Base-by-base conservation (phyloP, 495 filamentous ascomycete genomes). In the Penicillium robsamsonii region DNA sequence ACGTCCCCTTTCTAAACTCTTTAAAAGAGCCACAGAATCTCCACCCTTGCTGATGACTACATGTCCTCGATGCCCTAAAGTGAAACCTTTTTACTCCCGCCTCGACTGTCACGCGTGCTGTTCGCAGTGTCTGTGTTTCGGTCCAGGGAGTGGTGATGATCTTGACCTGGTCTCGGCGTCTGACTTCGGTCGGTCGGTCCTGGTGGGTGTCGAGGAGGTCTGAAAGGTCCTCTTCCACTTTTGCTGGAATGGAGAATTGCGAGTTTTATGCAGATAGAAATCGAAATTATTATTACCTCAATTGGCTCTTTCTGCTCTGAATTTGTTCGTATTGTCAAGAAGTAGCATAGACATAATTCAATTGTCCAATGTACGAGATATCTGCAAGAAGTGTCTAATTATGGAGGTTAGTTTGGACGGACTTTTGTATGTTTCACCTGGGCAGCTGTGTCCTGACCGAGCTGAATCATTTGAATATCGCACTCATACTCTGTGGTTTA, bases 1-100 rank as follows among this genome's bases (percentile, higher is more conserved):
- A 88, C 81, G 85, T 88, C 84, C 81, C 73, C 65, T 79, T 81
- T 84, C 83, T 89, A 83, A 84, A 81, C 85, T 87, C 78, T 86
- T 83, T 82, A 89, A 82, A 86, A 77, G 75, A 87, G 85, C 85
- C 79, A 84, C 84, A 87, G 81, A 84, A 81, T 83, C 81, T 81
- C 78, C 80, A 86, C 80, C 85, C 85, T 85, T 84, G 84, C 79
- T 82, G 84, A 87, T 87, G 84, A 87, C 76, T 74, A 53, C 68
- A 79, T 79, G 80, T 81, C 82, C 82, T 82, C 83, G 78, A 75
- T 79, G 79, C 83, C 82, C 82, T 78, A 84, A 84, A 86, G 84
- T 87, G 84, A 87, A 80, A 70, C 80, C 76, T 74, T 79, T 72
- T 70, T 79, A 80, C 76, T 81, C 73, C 81, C 80, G 81, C 71